A percentile compares a stretch with the other conserved stretches of the same genome.
phyloP scores from a whole-genome alignment of 2,329 filamentous ascomycete species.

The Paraconiothyrium brasiliense region DNA sequence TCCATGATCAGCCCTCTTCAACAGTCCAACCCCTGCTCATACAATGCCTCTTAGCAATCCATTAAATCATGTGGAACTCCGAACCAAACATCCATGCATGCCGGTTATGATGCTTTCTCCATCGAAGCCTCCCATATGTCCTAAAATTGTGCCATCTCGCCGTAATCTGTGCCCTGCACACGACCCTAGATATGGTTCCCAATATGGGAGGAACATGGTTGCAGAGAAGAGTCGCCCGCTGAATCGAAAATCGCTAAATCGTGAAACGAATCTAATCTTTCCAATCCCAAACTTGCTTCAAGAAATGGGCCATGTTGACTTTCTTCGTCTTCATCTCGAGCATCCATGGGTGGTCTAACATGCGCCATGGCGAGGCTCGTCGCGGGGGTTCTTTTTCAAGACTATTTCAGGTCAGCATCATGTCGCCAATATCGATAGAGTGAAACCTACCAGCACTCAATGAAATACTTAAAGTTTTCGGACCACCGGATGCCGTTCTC shows the following conservation, averaged over 20 bases:
- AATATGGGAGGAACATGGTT: slow-evolving; percentile 29
- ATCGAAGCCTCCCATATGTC: slow-evolving; percentile 18
- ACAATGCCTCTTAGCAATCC: slow-evolving; percentile 16
- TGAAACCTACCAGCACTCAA: slow-evolving; percentile 91
- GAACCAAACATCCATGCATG: slow-evolving; percentile 26
- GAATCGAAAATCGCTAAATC: slow-evolving; percentile 20
- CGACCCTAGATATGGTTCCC: slow-evolving; percentile 40
- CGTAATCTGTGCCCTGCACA: slow-evolving; percentile 48
- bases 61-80: slow-evolving; percentile 20
- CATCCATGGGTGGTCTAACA: slow-evolving; percentile 99
- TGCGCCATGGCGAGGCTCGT: slow-evolving; percentile 94
- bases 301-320: slow-evolving; percentile 96
- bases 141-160: slow-evolving; percentile 28
- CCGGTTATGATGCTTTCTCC: slow-evolving; percentile 23
- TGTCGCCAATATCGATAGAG: neutral
- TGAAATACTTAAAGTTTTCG: slow-evolving; percentile 98
- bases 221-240: slow-evolving; percentile 21
- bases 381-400: slow-evolving; percentile 91
- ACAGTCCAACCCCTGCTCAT: slow-evolving; percentile 8
- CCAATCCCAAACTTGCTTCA: slow-evolving; percentile 97
- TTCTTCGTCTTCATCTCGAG: slow-evolving; percentile 93
- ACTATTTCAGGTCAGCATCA: slow-evolving; percentile 60
- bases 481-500: slow-evolving; percentile 92
- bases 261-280: slow-evolving; percentile 64
- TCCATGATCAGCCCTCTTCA: slow-evolving; percentile 10